Conservation (phyloP, 2,329 filamentous ascomycete genomes). For the Colletotrichum musae region DNA sequence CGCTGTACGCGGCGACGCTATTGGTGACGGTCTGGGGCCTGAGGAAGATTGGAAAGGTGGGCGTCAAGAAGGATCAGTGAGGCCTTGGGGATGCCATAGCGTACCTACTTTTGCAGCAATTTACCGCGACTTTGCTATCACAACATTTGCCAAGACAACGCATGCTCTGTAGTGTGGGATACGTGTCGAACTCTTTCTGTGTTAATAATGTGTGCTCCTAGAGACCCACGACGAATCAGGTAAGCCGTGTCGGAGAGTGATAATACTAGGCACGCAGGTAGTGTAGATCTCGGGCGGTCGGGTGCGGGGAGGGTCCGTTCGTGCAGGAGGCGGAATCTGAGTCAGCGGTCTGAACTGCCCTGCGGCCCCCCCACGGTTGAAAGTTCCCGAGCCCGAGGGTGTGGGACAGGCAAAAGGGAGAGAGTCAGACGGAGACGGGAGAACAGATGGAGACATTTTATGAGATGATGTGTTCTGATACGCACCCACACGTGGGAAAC, state of each 20-base stretch:
- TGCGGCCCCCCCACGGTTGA: conserved; percentile 1
- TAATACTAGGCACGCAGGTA: background rate
- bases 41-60: conserved; percentile 62
- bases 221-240: no score
- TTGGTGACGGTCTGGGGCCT: conserved; percentile 60
- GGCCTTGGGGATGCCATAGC: background rate
- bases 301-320: conserved; percentile 4
- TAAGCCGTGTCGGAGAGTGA: no score
- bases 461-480: no score
- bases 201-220: no score
- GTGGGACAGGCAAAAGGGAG: background rate
- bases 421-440: background rate
- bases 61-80: conserved; percentile 58
- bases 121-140: no score
- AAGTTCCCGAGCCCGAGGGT: conserved; percentile 19
- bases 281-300: conserved; percentile 11
- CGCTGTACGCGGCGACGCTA: conserved; percentile 45
- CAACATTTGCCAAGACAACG: background rate
- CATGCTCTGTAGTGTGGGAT: background rate
- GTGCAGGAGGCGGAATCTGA: conserved; percentile 5
- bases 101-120: no score
- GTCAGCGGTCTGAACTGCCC: conserved; percentile 19
- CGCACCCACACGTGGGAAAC: conserved; percentile 15
- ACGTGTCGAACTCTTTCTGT: background rate
- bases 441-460: no score